phyloP scores from a whole-genome alignment of 495 filamentous ascomycete species.

The Penicillium steckii region DNA sequence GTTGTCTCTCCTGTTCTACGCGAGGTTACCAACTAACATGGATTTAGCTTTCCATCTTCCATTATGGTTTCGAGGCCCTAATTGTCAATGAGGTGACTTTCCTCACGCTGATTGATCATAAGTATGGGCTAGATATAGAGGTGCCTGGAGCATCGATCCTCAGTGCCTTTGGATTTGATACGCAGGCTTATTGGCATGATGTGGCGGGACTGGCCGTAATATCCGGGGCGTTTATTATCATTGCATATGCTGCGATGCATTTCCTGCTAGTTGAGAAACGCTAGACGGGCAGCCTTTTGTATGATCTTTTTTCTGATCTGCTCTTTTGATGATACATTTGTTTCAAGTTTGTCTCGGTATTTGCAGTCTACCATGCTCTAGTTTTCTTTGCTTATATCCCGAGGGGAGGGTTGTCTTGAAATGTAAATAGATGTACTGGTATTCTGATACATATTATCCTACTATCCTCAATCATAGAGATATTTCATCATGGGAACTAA shows the following conservation, averaged over 20 bases:
- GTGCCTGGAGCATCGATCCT: conserved; percentile 94
- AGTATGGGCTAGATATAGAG: conserved; percentile 93
- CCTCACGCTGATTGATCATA: conserved; percentile 84
- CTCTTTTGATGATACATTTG: not conserved
- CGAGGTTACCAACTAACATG: not conserved
- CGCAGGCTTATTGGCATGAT: conserved; percentile 79
- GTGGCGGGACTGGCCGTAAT: conserved; percentile 79
- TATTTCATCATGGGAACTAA: no score
- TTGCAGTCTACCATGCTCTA: no score
- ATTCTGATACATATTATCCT: no score
- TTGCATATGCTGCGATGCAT: conserved; percentile 94
- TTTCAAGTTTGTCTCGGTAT: not conserved
- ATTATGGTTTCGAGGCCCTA: conserved; percentile 94
- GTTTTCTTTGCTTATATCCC: no score
- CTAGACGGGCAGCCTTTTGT: no score
- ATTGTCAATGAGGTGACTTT: conserved; percentile 98
- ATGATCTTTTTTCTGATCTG: not conserved
- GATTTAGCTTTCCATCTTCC: conserved; percentile 87
- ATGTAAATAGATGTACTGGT: no score
- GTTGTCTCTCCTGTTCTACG: not conserved
- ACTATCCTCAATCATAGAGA: no score
- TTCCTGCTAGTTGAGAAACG: conserved; percentile 88
- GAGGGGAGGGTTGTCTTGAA: no score
- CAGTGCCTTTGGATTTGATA: conserved; percentile 89
- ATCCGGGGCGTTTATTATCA: conserved; percentile 76